Evolutionary conservation across 2,329 filamentous ascomycete genomes (phyloP).

Genomic region (Erysiphe pulchra): DNA sequence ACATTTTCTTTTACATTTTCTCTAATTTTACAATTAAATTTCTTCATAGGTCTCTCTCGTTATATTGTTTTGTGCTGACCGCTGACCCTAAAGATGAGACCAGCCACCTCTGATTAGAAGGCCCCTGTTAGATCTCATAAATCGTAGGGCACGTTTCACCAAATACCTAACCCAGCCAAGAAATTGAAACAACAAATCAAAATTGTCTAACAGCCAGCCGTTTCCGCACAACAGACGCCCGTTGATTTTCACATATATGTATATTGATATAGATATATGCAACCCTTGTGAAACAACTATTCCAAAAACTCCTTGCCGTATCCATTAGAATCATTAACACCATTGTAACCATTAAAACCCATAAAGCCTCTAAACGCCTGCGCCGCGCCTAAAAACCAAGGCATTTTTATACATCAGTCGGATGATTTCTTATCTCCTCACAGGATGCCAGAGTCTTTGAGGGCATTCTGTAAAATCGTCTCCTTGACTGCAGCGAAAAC

Average conservation of each 20-base stretch:
- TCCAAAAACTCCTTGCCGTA: conserved; percentile 2
- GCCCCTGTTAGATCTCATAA: neutral
- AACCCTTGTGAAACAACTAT: conserved; percentile 9
- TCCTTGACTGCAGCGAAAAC: conserved; percentile 98
- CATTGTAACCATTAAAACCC: neutral
- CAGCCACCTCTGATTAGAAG: neutral
- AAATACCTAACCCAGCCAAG: neutral
- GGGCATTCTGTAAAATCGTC: conserved; percentile 90
- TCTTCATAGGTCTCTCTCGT: neutral
- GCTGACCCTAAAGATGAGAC: neutral
- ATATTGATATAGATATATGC: neutral
- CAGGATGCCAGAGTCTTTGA: conserved; percentile 94
- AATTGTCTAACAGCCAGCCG: conserved; percentile 6
- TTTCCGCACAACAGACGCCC: neutral
- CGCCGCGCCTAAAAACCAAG: conserved; percentile 9
- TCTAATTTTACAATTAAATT: neutral
- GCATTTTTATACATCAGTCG: conserved; percentile 4
- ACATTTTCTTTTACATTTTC: neutral
- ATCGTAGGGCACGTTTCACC: neutral
- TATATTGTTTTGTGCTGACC: neutral
- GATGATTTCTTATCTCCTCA: conserved; percentile 18
- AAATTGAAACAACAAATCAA: neutral
- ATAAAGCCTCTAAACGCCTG: conserved; percentile 3
- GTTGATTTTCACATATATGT: neutral
- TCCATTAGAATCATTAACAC: neutral